These are phyloP conservation scores for Backusella luteola DNA, from an alignment of 192 early-diverging fungal genomes.

Conservation along the genomic window DNA sequence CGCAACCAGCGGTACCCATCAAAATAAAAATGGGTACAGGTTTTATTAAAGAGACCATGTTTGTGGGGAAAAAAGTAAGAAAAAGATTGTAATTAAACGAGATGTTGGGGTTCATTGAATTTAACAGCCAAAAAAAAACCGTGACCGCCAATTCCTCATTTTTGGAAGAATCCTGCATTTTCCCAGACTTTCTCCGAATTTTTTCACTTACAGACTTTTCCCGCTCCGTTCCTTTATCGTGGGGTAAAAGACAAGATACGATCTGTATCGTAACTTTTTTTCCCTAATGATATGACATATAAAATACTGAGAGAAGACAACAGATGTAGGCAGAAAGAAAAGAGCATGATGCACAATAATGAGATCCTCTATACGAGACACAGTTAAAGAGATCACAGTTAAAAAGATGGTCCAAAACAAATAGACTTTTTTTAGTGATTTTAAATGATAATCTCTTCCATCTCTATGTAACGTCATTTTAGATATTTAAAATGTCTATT, in stretches of 20 bases:
- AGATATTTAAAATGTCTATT: too few species aligned
- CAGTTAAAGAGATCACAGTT: too few species aligned
- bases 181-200: background rate
- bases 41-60: constrained; percentile 2
- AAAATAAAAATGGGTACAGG: constrained; percentile 52
- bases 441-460: too few species aligned
- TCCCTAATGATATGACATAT: too few species aligned
- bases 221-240: background rate
- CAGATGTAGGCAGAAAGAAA: too few species aligned
- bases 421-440: too few species aligned
- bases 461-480: too few species aligned
- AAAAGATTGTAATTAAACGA: background rate
- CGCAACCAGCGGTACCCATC: constrained; percentile 66
- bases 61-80: background rate
- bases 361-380: too few species aligned
- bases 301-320: too few species aligned
- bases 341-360: too few species aligned
- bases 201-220: background rate
- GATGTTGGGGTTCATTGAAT: background rate
- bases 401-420: too few species aligned
- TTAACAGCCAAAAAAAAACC: background rate
- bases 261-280: background rate
- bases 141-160: background rate
- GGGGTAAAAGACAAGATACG: background rate
- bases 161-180: background rate